A percentile compares a stretch with the other conserved stretches of the same genome.
phyloP scores from a whole-genome alignment of 352 stramenopile genomes.

The Globisporangium okanoganense region DNA sequence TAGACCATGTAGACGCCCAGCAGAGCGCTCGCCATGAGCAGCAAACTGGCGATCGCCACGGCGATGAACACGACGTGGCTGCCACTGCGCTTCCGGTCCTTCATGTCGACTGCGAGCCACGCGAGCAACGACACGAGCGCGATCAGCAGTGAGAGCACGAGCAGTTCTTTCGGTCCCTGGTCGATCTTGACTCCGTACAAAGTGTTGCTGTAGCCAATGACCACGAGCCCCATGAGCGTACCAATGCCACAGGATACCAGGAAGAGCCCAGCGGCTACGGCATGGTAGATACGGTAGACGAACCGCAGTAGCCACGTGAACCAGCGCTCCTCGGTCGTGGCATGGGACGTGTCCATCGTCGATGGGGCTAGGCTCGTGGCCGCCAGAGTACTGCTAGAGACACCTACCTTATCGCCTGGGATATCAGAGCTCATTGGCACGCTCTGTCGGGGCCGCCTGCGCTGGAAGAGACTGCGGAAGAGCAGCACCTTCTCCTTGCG shows the following conservation, averaged over 20 bases:
- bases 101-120: constrained; percentile 53
- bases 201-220: constrained; percentile 40
- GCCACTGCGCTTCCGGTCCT: constrained; percentile 27
- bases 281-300: constrained; percentile 32
- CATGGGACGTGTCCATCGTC: constrained; percentile 39
- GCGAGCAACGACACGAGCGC: constrained; percentile 34
- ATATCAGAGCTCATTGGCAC: neutral
- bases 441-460: neutral
- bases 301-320: constrained; percentile 63
- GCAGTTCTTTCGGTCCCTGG: constrained; percentile 34
- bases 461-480: constrained; percentile 39
- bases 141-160: constrained; percentile 32
- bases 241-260: constrained; percentile 39
- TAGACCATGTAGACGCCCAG: constrained; percentile 60
- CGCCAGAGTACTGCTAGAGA: neutral
- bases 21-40: constrained; percentile 36
- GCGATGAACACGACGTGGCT: constrained; percentile 30
- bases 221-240: constrained; percentile 50
- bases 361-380: constrained; percentile 16
- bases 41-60: constrained; percentile 32
- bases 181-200: constrained; percentile 55
- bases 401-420: neutral
- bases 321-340: constrained; percentile 76
- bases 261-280: constrained; percentile 31
- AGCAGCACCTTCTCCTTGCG: constrained; percentile 78